Evolutionary conservation across 129 eudicot species (phyloP), one percentile per base, ranked within the genome.

Genomic region (Mikania micrantha): DNA sequence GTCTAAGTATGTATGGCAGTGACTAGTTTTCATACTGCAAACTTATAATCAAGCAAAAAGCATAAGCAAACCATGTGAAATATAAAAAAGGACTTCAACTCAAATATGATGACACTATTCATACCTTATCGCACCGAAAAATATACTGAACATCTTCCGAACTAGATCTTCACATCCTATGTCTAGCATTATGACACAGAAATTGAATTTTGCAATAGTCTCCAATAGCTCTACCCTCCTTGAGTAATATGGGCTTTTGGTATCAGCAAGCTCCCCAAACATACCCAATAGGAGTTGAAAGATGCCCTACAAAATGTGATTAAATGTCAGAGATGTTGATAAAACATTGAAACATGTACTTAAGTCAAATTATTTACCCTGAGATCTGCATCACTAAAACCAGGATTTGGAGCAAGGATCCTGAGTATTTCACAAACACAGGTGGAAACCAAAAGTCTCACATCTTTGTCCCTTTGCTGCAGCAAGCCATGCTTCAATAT

Each of bases 391-490:
- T 84, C 86, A 28, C 74, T 74, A 66, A 88, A 89, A 44, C 74
- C 87, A 49, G 96, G 99, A 75, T 83, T 68, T 13, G 96, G 99
- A 34, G 96, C 96, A 74, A 88, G 83, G 69, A 93, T 78, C 69
- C 98, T 84, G 61, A 93, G 85, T 67, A 88, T 83, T 84, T 93
- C 98, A 73, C 91, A 82, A 16, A 93, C 70, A 71, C 98, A 93
- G 34, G 75, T 72, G 76, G 95, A 87, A 29, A 93, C 95, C 77
- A 88, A 77, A 71, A 89, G 95, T 66, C 80, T 82, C 61, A 88
- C 74, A 60, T 93, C 99, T 83, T 87, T 93, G 75, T 93, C 99
- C 80, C 79, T 86, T 44, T 86, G 95, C 53, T 34, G 62, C 71
- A 93, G 87, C 66, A 93, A 78, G n/a, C 87, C 82, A 67, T 88